phyloP scores from a whole-genome alignment of 805 yeast genomes.

The Saccharomycopsis synnaedendra region DNA sequence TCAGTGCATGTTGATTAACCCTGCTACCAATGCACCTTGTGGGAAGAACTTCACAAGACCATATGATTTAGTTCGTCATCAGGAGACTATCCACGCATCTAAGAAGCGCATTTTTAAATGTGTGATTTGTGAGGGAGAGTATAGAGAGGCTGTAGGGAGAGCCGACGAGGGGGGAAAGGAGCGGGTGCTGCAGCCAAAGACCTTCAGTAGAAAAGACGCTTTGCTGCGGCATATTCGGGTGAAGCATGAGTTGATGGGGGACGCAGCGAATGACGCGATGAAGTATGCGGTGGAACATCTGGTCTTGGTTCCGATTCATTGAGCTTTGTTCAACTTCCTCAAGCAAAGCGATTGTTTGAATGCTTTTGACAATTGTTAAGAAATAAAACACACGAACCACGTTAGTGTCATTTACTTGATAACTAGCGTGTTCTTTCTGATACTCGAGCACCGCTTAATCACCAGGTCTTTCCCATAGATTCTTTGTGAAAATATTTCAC shows the following conservation, averaged over 20 bases:
- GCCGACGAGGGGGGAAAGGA: constrained; percentile 2
- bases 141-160: constrained; percentile 29
- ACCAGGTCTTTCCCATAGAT: too few species aligned
- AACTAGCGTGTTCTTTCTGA: too few species aligned
- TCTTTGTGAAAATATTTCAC: too few species aligned
- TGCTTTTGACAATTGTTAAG: too few species aligned
- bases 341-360: too few species aligned
- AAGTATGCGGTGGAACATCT: constrained; percentile 70
- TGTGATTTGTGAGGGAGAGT: constrained; percentile 61
- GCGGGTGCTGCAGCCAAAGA: constrained; percentile 34
- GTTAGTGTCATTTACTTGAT: too few species aligned
- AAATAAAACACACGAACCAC: too few species aligned
- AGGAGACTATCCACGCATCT: constrained; percentile 89
- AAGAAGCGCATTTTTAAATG: constrained; percentile 81
- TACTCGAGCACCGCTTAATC: too few species aligned
- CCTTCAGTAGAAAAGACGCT: constrained; percentile 91
- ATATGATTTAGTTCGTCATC: constrained; percentile 89
- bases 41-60: constrained; percentile 82
- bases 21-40: constrained; percentile 54
- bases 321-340: neutral
- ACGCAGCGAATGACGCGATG: constrained; percentile 58
- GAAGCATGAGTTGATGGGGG: constrained; percentile 65
- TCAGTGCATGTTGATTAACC: constrained; percentile 43
- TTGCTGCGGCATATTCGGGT: constrained; percentile 87
- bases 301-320: too few species aligned